Evolutionary conservation across 2,329 filamentous ascomycete species (phyloP), one percentile per base, ranked within the genome.

Genomic region (Cordyceps militaris): DNA sequence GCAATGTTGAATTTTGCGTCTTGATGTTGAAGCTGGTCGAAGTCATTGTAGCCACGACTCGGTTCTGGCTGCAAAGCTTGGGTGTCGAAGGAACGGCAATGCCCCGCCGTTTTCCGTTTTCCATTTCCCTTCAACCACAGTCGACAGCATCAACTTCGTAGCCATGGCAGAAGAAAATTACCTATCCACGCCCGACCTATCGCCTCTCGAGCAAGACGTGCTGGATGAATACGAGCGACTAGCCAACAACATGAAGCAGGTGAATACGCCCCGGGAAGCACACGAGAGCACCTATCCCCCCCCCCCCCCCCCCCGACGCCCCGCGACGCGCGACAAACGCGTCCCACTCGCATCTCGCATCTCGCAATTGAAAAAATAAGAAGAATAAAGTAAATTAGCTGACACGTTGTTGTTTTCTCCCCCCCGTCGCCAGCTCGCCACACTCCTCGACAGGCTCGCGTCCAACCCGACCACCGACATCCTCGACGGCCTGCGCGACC

Each of bases 211-310:
- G 75, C 92, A 96, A 71, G 91, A 97, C 69, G 88, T 99, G 1
- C 79, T 99, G 1, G 91, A 97, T 61, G 94, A 99, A 73, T 99
- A 99, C 69, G 85, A 93, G 64, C 81, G 87, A 14, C 75, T 99
- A 32, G 83, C 93, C 0, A 87, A 88, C 65, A 99, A 97, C 69
- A 87, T 99, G 80, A 96, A 95, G 67, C 88, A 88, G 75, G 94
- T 93, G 73, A 38, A 14, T n/a, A n/a, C n/a, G n/a, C n/a, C n/a
- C n/a, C n/a, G n/a, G n/a, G n/a, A 36, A 36, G 34, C 34, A 6
- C 34, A 9, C 14, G 3, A 14, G 3, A 4, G 5, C 30, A 13
- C 14, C 1, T 16, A 23, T 14, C 21, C 9, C 13, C 14, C 16
- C 19, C 8, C 3, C 28, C 34, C 16, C 2, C 16, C 5, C 14